phyloP scores from a whole-genome alignment of 495 filamentous ascomycete species.

The Penicillium roqueforti region DNA sequence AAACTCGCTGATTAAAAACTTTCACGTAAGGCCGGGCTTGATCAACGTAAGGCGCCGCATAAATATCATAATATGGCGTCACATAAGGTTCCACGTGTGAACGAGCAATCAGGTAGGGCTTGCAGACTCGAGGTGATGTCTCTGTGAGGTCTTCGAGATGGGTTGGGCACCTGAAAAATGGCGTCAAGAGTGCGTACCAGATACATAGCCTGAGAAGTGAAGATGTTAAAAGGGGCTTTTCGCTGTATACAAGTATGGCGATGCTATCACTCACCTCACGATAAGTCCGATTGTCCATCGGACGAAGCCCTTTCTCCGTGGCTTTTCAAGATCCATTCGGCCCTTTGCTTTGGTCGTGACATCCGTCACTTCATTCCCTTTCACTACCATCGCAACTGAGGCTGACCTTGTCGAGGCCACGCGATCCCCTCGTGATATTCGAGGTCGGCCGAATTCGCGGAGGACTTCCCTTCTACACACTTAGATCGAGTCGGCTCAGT shows the following conservation, averaged over 20 bases:
- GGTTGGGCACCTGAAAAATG: constrained; percentile 78
- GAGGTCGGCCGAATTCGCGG: constrained; percentile 1
- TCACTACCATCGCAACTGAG: constrained; percentile 21
- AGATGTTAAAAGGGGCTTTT: not conserved
- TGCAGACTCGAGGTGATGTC: constrained; percentile 74
- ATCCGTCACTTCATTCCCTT: constrained; percentile 31
- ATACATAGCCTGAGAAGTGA: constrained; percentile 57
- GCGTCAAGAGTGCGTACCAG: constrained; percentile 81
- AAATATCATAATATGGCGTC: constrained; percentile 80
- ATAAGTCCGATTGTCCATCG: constrained; percentile 53
- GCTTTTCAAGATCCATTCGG: constrained; percentile 5
- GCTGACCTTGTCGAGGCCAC: constrained; percentile 8
- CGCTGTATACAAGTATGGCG: not conserved
- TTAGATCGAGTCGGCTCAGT: not conserved
- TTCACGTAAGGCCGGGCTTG: constrained; percentile 68
- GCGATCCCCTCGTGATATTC: constrained; percentile 10
- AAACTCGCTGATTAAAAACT: constrained; percentile 59
- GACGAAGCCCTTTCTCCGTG: constrained; percentile 33
- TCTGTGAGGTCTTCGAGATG: constrained; percentile 60
- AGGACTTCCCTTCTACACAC: constrained; percentile 2
- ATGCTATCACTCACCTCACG: constrained; percentile 52
- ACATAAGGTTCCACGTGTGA: constrained; percentile 69
- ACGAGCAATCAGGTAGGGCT: constrained; percentile 70
- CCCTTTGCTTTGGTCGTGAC: constrained; percentile 14
- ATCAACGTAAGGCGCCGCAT: constrained; percentile 76